Base-by-base conservation (phyloP, 352 stramenopile genomes). In the Pythium rishiriense region DNA sequence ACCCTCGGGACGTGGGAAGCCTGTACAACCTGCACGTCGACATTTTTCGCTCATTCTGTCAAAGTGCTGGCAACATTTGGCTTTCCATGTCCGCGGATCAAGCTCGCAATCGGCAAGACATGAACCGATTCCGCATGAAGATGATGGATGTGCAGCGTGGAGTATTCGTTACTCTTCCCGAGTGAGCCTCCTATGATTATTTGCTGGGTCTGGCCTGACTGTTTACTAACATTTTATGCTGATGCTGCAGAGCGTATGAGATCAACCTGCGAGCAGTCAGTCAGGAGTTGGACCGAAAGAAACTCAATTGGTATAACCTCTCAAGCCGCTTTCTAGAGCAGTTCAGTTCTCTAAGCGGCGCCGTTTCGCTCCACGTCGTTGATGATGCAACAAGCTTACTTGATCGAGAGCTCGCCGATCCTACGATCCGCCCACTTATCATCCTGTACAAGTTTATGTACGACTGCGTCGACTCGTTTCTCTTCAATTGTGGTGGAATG, bases 361-460 rank as follows among this genome's bases (percentile, higher is more conserved):
- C 31, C 0, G 10, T 35, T 6, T 60, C 64, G 39, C 49, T 62
- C 2, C 55, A 66, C 33, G 22, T 28, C n/a, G 41, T 52, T 5
- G 35, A 65, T 10, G 54, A 72, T 46, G 58, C 65, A 12, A 59
- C 39, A 7, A 66, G 43, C 19, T 22, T 51, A 1, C 48, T 73
- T 2, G 42, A 73, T 50, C 53, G 52, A n/a, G 29, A 69, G 19
- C 56, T 62, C 24, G 31, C 37, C 0, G 58, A 72, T 50, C 28
- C 64, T 11, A 33, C 49, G 3, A 64, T 74, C 2, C 46, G 45
- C 21, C 64, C 58, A 26, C 52, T 75, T 9, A 63, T 83, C 21
- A 75, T 85, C 21, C 81, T 91, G 55, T 89, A 91, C 58, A 80
- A 76, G 68, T 91, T 94, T 48, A 91, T 88, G 83, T 94, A 94